phyloP scores from a whole-genome alignment of 2,329 filamentous ascomycete species.

The Cadophora gregata region DNA sequence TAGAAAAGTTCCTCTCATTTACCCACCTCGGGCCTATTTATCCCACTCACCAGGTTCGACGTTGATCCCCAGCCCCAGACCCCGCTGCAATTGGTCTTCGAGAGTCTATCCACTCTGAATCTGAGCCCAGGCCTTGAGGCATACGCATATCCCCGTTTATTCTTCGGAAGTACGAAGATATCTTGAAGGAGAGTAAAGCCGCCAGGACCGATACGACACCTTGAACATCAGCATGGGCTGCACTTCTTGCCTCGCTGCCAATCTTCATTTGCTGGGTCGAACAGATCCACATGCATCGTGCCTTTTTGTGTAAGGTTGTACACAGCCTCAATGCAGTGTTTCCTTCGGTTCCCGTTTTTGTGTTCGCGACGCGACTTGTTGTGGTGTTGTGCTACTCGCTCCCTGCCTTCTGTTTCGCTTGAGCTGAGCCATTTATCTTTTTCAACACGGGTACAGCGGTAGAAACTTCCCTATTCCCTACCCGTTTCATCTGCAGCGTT shows the following conservation, averaged over 20 bases:
- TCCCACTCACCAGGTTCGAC: constrained; percentile 16
- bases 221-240: not conserved
- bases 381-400: not conserved
- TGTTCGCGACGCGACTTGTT: not conserved
- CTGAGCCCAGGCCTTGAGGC: not conserved
- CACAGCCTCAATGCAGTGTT: constrained; percentile 13
- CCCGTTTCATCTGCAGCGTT: not conserved
- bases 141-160: constrained; percentile 9
- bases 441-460: not conserved
- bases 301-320: constrained; percentile 6
- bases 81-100: not conserved
- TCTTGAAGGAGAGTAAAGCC: constrained; percentile 22
- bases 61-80: constrained; percentile 5
- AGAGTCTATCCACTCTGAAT: constrained; percentile 14
- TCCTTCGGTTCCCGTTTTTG: not conserved
- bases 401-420: not conserved
- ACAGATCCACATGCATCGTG: constrained; percentile 15
- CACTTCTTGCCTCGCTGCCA: constrained; percentile 5
- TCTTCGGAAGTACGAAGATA: constrained; percentile 16
- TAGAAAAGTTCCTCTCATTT: not conserved
- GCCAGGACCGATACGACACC: constrained; percentile 1
- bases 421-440: not conserved
- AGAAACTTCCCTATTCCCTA: not conserved
- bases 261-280: constrained; percentile 17
- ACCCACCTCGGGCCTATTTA: constrained; percentile 30